phyloP scores from a whole-genome alignment of 768 basidiomycete species.

The Daedaleopsis sinensis region DNA sequence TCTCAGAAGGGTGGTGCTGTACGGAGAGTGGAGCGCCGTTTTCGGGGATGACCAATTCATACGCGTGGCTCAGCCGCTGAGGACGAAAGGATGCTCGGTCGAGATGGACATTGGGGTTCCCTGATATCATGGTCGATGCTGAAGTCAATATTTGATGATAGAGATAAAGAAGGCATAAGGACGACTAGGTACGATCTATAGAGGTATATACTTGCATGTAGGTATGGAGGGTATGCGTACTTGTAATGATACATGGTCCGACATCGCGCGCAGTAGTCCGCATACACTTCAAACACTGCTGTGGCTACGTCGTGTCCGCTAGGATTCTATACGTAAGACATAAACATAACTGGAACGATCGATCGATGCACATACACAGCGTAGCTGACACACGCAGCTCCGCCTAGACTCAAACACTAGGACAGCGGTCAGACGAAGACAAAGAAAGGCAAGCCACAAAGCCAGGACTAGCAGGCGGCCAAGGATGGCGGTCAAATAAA shows the following conservation, averaged over 20 bases:
- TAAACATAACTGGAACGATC: neutral
- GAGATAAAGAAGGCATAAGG: neutral
- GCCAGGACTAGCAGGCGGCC: neutral
- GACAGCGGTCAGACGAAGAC: neutral
- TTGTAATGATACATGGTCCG: neutral
- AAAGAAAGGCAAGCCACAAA: neutral
- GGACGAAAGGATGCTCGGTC: conserved; percentile 36
- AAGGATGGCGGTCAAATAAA: neutral
- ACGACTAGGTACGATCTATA: neutral
- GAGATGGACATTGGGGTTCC: conserved; percentile 11
- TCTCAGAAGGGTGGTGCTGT: conserved; percentile 47
- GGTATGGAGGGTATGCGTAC: neutral
- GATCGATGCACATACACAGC: neutral
- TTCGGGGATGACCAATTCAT: conserved; percentile 42
- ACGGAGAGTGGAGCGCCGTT: conserved; percentile 56
- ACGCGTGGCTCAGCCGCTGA: conserved; percentile 34
- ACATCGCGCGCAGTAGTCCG: neutral
- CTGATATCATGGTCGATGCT: too few species aligned
- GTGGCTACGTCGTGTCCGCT: neutral
- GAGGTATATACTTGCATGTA: neutral
- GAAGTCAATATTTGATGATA: neutral
- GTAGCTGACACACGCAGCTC: neutral
- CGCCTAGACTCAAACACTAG: neutral
- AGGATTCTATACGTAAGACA: neutral
- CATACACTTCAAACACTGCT: neutral